These are phyloP conservation scores for Calonectria naviculata DNA, from an alignment of 2,329 filamentous ascomycete species.

Conservation along the genomic window DNA sequence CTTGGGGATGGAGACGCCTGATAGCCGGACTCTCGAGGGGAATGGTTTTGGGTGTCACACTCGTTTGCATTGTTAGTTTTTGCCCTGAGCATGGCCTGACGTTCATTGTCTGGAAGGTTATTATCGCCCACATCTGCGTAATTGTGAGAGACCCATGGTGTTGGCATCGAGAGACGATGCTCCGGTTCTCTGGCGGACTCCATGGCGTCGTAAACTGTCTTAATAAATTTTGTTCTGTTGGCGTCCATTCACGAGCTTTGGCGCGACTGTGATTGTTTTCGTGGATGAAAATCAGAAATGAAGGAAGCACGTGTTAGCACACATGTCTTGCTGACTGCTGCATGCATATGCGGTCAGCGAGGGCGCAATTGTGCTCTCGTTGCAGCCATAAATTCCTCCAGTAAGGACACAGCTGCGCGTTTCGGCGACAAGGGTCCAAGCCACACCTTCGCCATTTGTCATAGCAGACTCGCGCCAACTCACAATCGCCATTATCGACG, in stretches of 20 bases:
- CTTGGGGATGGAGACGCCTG: too few species aligned
- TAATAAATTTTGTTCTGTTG: too few species aligned
- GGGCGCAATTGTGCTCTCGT: not conserved
- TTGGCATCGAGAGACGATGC: not conserved
- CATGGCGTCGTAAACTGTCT: not conserved
- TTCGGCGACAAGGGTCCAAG: not conserved
- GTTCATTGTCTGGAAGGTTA: too few species aligned
- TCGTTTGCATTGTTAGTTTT: slow-evolving; percentile 75
- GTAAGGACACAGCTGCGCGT: not conserved
- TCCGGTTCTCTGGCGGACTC: not conserved
- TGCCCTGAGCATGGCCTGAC: too few species aligned
- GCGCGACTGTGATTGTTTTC: not conserved
- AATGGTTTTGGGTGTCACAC: slow-evolving; percentile 74
- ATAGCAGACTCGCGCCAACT: not conserved
- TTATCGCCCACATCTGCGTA: not conserved
- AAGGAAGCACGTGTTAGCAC: not conserved
- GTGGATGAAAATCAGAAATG: not conserved
- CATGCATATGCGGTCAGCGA: not conserved
- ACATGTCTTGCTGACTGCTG: not conserved
- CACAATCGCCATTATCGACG: not conserved
- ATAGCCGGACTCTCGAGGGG: slow-evolving; percentile 73
- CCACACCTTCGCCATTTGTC: not conserved
- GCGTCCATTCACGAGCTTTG: not conserved
- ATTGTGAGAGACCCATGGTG: not conserved
- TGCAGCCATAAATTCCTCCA: not conserved